Base-by-base conservation (phyloP, 2,329 filamentous ascomycete species). In the Alternaria sp. region DNA sequence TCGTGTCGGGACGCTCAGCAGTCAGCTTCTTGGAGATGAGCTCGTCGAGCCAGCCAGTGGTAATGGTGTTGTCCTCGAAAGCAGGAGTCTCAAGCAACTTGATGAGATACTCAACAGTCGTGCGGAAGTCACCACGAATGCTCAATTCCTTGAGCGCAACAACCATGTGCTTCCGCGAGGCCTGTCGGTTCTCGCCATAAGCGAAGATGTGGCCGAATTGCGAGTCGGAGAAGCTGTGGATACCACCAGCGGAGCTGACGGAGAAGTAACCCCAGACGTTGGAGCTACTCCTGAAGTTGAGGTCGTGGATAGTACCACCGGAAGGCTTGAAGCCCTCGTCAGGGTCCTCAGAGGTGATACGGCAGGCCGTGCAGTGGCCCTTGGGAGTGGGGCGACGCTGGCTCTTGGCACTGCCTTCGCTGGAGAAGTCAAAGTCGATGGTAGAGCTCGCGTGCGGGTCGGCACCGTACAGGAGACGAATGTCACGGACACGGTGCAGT, bases 181-280 rank as follows among this genome's bases (percentile, higher is more conserved):
- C 94, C 54, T 93, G 91, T 81, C 96, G 90, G 85, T 96, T 99
- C 86, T 99, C 96, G 65, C 96, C 96, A 74, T 98, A 99, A 56
- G 96, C 96, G 81, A 99, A 99, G 73, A 99, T 99, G 83, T 99
- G 96, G 83, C 96, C 96, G 74, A 99, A 99, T 79, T 99, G 96
- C 77, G 92, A 96, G 85, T 99, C 96, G 8, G 96, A 98, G 87
- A 97, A 99, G 82, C 93, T 97, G 88, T 99, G 96, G 70, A 99
- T 99, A 82, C 94, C 94, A 84, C 94, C 95, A 59, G 93, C 91
- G 10, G 94, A 96, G 84, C 94, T 93, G 81, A 99, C 96, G 57
- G 96, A 99, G 89, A 99, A 99, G 84, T 99, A 99, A 87, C 96
- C 96, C 96, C 96, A 99, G 60, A 98, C 96, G 73, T 99, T 99